Evolutionary conservation across 306 rosid genomes (phyloP), one percentile per base, ranked within the genome.

Genomic region (Gastrolobium bilobum): DNA sequence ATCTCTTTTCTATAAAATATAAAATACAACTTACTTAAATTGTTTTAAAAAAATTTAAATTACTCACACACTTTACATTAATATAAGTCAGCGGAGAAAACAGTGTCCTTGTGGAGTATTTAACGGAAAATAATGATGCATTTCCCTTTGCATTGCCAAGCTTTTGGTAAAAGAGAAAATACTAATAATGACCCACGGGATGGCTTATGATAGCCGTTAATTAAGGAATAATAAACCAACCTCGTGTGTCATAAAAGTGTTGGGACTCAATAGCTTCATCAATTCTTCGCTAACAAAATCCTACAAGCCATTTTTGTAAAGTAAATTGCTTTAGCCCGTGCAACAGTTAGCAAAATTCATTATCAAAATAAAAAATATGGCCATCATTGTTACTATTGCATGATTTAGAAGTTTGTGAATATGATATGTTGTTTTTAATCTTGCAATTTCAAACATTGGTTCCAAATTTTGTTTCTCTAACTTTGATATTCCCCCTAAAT

Each of bases 391-490:
- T 13, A 26, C 14, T 40, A 14, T 40, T 79, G 6, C 8, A 6
- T 60, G 35, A 31, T 57, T 10, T 43, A 38, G 30, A 11, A 15
- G 52, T 73, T 58, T 58, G 35, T 42, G n/a, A 43, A n/a, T 46
- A 46, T 44, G 20, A 48, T 73, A 10, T 20, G 6, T 42, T 20
- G 39, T n/a, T 53, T 83, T 2, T 4, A 48, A 26, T 14, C 10
- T 73, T 38, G 31, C 39, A 58, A 57, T 42, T 69, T 62, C 20
- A 61, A 29, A 7, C 37, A n/a, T 33, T 15, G 60, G 31, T 47
- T 7, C 30, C 15, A 3, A 63, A 39, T 57, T 51, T 26, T 78
- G 68, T 71, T 51, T 72, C 59, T 75, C 48, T 42, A 29, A 44
- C 39, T 73, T 13, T 52, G 64, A 56, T 76, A 13, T 39, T 43